Conservation (phyloP, 2,329 filamentous ascomycete genomes). For the Teratosphaeria viscida region DNA sequence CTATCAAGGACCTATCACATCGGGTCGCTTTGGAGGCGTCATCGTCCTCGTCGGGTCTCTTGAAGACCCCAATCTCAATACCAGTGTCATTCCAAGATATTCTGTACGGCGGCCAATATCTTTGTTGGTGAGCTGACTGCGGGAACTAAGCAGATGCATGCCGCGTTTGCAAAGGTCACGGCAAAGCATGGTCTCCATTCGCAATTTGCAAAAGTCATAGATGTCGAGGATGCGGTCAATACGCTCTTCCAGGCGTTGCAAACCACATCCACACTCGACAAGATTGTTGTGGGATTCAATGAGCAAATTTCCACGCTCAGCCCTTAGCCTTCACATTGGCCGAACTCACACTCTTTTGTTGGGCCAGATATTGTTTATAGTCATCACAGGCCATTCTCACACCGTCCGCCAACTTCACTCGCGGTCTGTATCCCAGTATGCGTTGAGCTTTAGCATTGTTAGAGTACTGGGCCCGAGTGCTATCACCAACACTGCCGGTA, state of each 20-base stretch:
- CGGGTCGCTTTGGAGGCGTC: constrained; percentile 27
- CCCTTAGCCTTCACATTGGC: background rate
- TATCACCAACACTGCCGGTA: constrained; percentile 46
- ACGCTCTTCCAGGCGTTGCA: constrained; percentile 21
- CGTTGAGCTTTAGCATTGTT: constrained; percentile 41
- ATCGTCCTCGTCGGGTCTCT: constrained; percentile 25
- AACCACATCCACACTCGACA: constrained; percentile 25
- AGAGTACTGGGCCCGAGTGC: constrained; percentile 42
- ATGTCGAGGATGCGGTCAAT: constrained; percentile 23
- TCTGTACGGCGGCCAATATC: constrained; percentile 13
- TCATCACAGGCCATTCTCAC: constrained; percentile 38
- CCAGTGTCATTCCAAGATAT: constrained; percentile 11
- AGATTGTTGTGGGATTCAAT: constrained; percentile 14
- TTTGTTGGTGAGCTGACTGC: constrained; percentile 14
- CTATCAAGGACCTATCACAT: constrained; percentile 26
- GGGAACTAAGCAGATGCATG: constrained; percentile 34
- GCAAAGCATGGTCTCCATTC: constrained; percentile 30
- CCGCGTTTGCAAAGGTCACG: constrained; percentile 30
- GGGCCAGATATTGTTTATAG: constrained; percentile 14
- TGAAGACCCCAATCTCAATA: constrained; percentile 7
- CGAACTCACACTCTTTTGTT: background rate
- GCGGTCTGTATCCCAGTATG: constrained; percentile 44
- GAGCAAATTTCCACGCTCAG: background rate
- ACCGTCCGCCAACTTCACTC: constrained; percentile 42
- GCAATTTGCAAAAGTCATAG: constrained; percentile 28